phyloP scores from a whole-genome alignment of 2,329 filamentous ascomycete species.

The Fusarium pininemorale region DNA sequence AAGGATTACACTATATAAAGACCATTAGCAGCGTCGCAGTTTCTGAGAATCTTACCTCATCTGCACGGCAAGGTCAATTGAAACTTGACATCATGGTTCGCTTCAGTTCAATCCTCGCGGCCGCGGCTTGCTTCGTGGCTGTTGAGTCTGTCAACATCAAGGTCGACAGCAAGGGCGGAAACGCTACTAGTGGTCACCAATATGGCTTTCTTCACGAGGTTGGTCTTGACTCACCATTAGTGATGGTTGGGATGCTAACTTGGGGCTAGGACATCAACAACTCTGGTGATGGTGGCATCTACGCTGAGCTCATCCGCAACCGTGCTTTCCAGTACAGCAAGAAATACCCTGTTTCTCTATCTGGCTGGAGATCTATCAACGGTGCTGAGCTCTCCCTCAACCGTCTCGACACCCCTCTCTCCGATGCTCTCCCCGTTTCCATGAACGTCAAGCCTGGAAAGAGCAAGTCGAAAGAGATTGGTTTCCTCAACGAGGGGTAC shows the following conservation, averaged over 20 bases:
- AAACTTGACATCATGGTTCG: slow-evolving; percentile 21
- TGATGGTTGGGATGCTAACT: accelerated
- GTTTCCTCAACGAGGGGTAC: slow-evolving; percentile 63
- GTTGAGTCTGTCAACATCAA: slow-evolving; percentile 48
- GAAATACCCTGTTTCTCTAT: slow-evolving; percentile 53
- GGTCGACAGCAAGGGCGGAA: slow-evolving; percentile 51
- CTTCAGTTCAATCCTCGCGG: slow-evolving; percentile 30
- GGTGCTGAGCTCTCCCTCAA: slow-evolving; percentile 57
- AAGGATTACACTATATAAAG: neutral
- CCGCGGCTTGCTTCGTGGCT: slow-evolving; percentile 20
- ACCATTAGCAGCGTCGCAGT: neutral
- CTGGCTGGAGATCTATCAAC: slow-evolving; percentile 57
- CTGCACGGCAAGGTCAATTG: neutral
- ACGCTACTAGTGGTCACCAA: slow-evolving; percentile 55
- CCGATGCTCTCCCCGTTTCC: slow-evolving; percentile 60
- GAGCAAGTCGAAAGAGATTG: slow-evolving; percentile 47
- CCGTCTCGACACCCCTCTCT: slow-evolving; percentile 58
- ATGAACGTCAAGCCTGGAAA: slow-evolving; percentile 54
- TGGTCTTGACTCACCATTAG: neutral
- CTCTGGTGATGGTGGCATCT: slow-evolving; percentile 76
- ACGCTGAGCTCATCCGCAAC: slow-evolving; percentile 76
- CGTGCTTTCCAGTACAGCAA: slow-evolving; percentile 71
- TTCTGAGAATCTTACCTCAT: neutral
- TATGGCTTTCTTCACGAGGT: slow-evolving; percentile 59
- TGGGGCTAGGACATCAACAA: slow-evolving; percentile 67